Base-by-base conservation (phyloP, 768 basidiomycete genomes). In the Psilocybe cyanescens region DNA sequence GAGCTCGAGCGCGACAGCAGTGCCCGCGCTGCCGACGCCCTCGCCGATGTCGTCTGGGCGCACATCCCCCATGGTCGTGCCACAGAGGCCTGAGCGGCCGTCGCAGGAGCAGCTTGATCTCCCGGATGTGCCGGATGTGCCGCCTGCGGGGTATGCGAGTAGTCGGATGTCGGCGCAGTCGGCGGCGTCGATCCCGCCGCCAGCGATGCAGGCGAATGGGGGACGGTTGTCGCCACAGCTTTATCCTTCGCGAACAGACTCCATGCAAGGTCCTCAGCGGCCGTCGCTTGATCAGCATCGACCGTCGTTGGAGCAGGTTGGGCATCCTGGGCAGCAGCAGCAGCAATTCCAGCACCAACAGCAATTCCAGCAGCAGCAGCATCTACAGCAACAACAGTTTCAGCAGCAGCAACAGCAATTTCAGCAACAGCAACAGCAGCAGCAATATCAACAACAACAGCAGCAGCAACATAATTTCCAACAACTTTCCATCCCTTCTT, bases 1-100 rank as follows among this genome's bases (percentile, higher is more conserved):
- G 30, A 58, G 53, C 81, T 83, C 73, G 70, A 81, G 47, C 78
- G 83, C 41, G 79, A 24, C 24, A 0, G 85, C 75, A 14, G 64
- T 67, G 16, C 59, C 71, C 8, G 52, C 65, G 37, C 54, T 67
- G 39, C 41, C 41, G 41, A n/a, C 67, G n/a, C 58, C 71, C 8
- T 50, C 65, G 31, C 52, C 67, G 39, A 47, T 69, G 17, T 33
- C 72, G 8, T 69, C 75, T 39, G 72, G 73, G 35, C 67, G 74
- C 37, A 57, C 65, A 12, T 74, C 78, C 11, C 70, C 76, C 19
- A 78, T 76, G 61, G 74, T 73, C 53, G 71, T 74, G 2, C 73
- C 76, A 3, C 73, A 74, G 46, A 71, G 72, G 17, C 74, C 79
- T 17, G 74, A 78, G 57, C 74, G 77, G 29, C 69, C 80, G 48